phyloP scores from a whole-genome alignment of 331 rosid genomes.

The Pyracantha coccinea region DNA sequence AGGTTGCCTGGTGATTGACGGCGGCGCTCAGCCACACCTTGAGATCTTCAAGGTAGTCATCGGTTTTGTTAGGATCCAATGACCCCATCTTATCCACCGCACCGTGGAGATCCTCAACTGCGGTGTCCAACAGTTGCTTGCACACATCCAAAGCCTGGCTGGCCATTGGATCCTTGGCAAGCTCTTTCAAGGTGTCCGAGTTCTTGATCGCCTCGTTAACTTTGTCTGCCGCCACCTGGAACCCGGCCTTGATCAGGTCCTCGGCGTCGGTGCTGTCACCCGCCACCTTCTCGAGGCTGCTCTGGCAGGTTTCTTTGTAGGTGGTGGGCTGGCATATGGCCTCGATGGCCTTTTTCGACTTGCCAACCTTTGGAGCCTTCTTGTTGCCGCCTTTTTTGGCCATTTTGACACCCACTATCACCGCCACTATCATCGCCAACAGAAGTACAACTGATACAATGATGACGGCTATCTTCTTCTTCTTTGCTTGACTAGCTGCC shows the following conservation, averaged over 20 bases:
- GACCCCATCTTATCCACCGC: slow-evolving; percentile 29
- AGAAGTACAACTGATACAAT: slow-evolving; percentile 22
- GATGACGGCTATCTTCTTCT: slow-evolving; percentile 28
- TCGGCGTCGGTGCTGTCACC: slow-evolving; percentile 23
- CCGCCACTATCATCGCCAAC: slow-evolving; percentile 45
- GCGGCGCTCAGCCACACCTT: slow-evolving; percentile 60
- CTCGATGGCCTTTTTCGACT: slow-evolving; percentile 14
- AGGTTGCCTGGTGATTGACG: slow-evolving; percentile 45
- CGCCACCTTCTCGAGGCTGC: slow-evolving; percentile 8
- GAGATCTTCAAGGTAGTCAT: slow-evolving; percentile 36
- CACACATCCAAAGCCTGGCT: slow-evolving; percentile 48
- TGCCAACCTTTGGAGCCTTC: not conserved
- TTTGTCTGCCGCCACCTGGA: slow-evolving; percentile 17
- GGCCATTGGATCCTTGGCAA: slow-evolving; percentile 40
- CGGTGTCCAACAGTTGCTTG: slow-evolving; percentile 36
- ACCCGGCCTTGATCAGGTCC: slow-evolving; percentile 35
- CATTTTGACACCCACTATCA: slow-evolving; percentile 34
- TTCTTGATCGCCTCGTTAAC: slow-evolving; percentile 12
- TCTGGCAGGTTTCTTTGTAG: slow-evolving; percentile 42
- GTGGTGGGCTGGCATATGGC: slow-evolving; percentile 45
- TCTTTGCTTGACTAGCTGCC: not conserved
- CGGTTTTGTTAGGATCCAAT: slow-evolving; percentile 16
- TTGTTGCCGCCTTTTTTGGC: not conserved
- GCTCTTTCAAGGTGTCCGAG: slow-evolving; percentile 18
- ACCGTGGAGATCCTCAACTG: slow-evolving; percentile 28